Percentiles rank a stretch among this genome's conserved stretches.
These are phyloP conservation scores for Tirmania nivea DNA, from an alignment of 495 filamentous ascomycete species.

Conservation along the genomic window DNA sequence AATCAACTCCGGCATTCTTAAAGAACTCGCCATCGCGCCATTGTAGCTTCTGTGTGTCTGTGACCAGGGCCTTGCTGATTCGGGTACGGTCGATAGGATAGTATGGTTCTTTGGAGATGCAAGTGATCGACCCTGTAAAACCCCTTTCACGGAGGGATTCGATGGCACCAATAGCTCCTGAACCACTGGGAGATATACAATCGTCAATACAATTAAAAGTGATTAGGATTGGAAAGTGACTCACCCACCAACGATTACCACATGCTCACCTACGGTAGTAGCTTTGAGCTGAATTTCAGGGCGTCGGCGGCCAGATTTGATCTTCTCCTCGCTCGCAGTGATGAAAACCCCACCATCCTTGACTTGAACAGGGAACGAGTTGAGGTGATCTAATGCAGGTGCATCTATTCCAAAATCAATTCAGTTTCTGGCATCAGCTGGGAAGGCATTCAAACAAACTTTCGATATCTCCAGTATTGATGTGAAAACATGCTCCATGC, in stretches of 20 bases:
- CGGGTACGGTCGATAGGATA: slow-evolving; percentile 83
- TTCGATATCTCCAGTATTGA: slow-evolving; percentile 77
- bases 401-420: slow-evolving; percentile 30
- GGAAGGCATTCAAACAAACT: neutral
- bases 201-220: too few species aligned
- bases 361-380: slow-evolving; percentile 57
- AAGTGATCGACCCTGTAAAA: slow-evolving; percentile 58
- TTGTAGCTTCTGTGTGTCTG: slow-evolving; percentile 57
- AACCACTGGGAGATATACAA: slow-evolving; percentile 31
- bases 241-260: slow-evolving; percentile 71
- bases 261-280: slow-evolving; percentile 39
- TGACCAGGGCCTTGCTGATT: slow-evolving; percentile 78
- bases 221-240: slow-evolving; percentile 9
- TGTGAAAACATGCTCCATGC: slow-evolving; percentile 65
- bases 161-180: slow-evolving; percentile 54
- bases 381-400: slow-evolving; percentile 61
- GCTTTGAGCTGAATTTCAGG: slow-evolving; percentile 49
- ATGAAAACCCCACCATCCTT: slow-evolving; percentile 70
- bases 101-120: slow-evolving; percentile 68
- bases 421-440: neutral
- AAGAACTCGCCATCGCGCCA: slow-evolving; percentile 59
- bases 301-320: slow-evolving; percentile 51
- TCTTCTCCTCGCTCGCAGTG: slow-evolving; percentile 51
- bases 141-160: slow-evolving; percentile 64
- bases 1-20: slow-evolving; percentile 47